Evolutionary conservation across 2,329 filamentous ascomycete genomes (phyloP).

Genomic region (Graphilbum fragrans): DNA sequence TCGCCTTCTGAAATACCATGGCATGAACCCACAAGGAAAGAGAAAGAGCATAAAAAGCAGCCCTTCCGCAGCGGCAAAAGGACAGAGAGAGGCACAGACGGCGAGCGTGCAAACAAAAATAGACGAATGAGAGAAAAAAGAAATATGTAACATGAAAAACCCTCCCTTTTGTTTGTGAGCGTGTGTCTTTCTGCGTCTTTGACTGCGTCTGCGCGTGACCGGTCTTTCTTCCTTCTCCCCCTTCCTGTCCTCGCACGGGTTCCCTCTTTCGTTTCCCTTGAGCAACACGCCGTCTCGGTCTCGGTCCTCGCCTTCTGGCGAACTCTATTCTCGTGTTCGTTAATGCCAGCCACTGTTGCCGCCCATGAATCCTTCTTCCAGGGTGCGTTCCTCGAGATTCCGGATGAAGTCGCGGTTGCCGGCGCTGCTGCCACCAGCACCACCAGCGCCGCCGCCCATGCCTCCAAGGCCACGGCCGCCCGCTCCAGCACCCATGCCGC

Average conservation of each 20-base stretch:
- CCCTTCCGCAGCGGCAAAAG: too few relatives aligned
- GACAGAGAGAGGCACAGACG: too few relatives aligned
- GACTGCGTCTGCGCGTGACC: neutral
- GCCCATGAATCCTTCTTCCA: constrained; percentile 83
- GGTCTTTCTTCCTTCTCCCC: neutral
- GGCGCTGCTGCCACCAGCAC: neutral
- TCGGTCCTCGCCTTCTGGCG: neutral
- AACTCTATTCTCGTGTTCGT: neutral
- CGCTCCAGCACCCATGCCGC: neutral
- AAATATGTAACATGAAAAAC: too few relatives aligned
- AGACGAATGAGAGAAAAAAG: too few relatives aligned
- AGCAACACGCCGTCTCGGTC: neutral
- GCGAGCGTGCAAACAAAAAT: too few relatives aligned
- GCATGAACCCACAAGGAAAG: too few relatives aligned
- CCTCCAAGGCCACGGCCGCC: neutral
- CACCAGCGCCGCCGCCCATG: neutral
- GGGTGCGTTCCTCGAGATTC: constrained; percentile 82
- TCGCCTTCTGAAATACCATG: too few relatives aligned
- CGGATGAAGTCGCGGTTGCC: constrained; percentile 83
- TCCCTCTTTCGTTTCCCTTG: neutral
- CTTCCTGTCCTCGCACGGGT: too few relatives aligned
- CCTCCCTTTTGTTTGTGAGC: too few relatives aligned
- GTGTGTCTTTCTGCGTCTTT: too few relatives aligned
- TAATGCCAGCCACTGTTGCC: constrained; percentile 56
- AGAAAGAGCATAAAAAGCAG: too few relatives aligned